These are phyloP conservation scores for Neurospora tetrasperma DNA, from an alignment of 495 filamentous ascomycete species.

Conservation along the genomic window DNA sequence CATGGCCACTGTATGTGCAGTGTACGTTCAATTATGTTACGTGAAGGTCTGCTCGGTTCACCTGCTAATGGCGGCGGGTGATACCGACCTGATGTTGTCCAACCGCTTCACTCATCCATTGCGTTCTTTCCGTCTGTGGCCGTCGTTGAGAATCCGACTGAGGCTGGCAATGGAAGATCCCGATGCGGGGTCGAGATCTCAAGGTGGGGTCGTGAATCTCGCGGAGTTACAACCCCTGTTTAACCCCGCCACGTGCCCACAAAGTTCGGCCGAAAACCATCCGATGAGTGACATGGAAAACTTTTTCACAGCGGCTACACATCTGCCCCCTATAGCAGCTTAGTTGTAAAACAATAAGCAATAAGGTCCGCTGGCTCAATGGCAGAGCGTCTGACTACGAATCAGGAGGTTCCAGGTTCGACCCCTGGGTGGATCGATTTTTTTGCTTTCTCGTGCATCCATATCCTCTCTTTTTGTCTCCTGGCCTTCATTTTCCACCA, in stretches of 20 bases:
- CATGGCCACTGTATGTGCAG: not conserved
- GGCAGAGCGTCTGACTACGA: constrained; percentile 1
- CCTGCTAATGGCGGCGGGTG: not conserved
- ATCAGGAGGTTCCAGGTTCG: constrained; percentile 1
- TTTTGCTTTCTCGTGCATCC: not conserved
- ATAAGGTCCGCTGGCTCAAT: not conserved
- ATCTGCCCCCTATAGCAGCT: not conserved
- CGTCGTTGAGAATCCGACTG: not conserved
- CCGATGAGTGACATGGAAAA: not conserved
- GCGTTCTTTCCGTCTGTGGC: not conserved
- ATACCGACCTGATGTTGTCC: not conserved
- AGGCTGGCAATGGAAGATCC: not conserved
- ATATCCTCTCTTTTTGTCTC: not conserved
- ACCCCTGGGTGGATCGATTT: not conserved
- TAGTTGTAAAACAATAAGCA: no score
- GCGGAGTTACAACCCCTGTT: not conserved
- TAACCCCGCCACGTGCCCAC: not conserved
- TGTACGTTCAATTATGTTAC: not conserved
- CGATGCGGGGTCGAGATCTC: not conserved
- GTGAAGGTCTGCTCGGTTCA: not conserved
- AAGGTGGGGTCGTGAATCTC: not conserved
- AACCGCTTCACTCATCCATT: not conserved
- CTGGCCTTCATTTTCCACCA: not conserved
- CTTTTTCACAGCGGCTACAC: not conserved
- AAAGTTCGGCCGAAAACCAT: not conserved